phyloP scores from a whole-genome alignment of 257 asterid species.

The Coffea canephora region DNA sequence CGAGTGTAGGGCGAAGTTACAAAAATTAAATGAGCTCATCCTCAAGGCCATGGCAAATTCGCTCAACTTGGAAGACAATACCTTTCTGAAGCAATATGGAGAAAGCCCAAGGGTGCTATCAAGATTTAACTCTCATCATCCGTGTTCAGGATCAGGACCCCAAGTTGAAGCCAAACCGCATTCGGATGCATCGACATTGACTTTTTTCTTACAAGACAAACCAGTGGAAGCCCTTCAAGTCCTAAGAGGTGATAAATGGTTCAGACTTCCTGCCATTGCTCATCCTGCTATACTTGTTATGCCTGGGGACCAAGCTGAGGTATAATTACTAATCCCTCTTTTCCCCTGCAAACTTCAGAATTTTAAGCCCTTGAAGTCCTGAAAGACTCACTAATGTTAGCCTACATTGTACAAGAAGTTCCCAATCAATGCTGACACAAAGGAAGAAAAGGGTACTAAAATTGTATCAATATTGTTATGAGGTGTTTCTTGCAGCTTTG shows the following conservation, averaged over 20 bases:
- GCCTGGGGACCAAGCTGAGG: constrained; percentile 73
- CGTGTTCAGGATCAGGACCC: constrained; percentile 48
- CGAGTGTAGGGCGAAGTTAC: constrained; percentile 23
- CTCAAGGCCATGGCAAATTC: constrained; percentile 37
- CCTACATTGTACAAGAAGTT: no score
- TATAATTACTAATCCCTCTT: constrained; percentile 7
- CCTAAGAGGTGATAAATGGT: constrained; percentile 49
- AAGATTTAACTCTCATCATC: constrained; percentile 45
- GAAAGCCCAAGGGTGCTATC: constrained; percentile 24
- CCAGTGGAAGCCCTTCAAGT: constrained; percentile 57
- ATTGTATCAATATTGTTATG: no score
- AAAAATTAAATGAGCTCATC: constrained; percentile 18
- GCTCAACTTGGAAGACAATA: constrained; percentile 30
- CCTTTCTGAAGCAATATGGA: constrained; percentile 34
- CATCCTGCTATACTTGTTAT: constrained; percentile 49
- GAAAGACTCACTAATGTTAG: no score
- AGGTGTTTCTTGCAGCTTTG: no score
- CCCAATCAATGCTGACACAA: no score
- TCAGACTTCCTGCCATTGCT: constrained; percentile 33
- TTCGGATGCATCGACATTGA: constrained; percentile 50
- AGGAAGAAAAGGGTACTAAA: no score
- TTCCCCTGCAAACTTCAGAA: no score
- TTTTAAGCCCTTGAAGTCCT: no score
- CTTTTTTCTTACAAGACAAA: constrained; percentile 56
- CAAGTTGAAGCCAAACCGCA: constrained; percentile 52